Evolutionary conservation across 139 green algal genomes (phyloP), one percentile per base, ranked within the genome.

Genomic region (Monoraphidium neglectum): DNA sequence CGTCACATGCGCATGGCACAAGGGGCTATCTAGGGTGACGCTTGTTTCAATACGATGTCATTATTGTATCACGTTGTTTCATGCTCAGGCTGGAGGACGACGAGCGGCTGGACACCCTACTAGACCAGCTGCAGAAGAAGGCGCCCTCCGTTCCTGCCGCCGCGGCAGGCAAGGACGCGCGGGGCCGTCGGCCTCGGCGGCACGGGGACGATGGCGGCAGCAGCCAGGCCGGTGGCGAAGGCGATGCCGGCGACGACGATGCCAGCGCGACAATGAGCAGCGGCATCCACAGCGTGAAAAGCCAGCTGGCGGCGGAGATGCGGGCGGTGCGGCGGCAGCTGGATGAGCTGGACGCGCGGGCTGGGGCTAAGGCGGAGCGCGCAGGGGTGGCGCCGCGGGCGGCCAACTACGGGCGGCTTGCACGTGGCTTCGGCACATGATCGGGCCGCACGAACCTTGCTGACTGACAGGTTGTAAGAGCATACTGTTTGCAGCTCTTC

Each of bases 41-140:
- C n/a, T n/a, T n/a, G n/a, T n/a, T n/a, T n/a, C n/a, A n/a, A n/a
- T n/a, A n/a, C n/a, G n/a, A n/a, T n/a, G n/a, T n/a, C n/a, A n/a
- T n/a, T n/a, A n/a, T n/a, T n/a, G n/a, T n/a, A n/a, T n/a, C n/a
- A n/a, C n/a, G n/a, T n/a, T n/a, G n/a, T n/a, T n/a, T n/a, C n/a
- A n/a, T n/a, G n/a, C n/a, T n/a, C n/a, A 81, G 89, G 21, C 80
- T 94, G 46, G 80, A 88, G 1, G 86, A 89, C 32, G 78, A 87
- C 67, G 78, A 90, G 68, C 47, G 80, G 35, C 80, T 87, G 36
- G 84, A 92, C 68, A 76, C 80, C 26, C 74, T 85, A 35, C 70
- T 88, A 65, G 74, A 88, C 24, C 65, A 82, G 47, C 73, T 89
- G 6, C 77, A 86, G 71, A 78, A 62, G 37, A 68, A 30, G n/a